Percentiles rank a stretch among this genome's conserved stretches.
Conservation (phyloP, 2,329 filamentous ascomycete species). For the Microdochium bolleyi region DNA sequence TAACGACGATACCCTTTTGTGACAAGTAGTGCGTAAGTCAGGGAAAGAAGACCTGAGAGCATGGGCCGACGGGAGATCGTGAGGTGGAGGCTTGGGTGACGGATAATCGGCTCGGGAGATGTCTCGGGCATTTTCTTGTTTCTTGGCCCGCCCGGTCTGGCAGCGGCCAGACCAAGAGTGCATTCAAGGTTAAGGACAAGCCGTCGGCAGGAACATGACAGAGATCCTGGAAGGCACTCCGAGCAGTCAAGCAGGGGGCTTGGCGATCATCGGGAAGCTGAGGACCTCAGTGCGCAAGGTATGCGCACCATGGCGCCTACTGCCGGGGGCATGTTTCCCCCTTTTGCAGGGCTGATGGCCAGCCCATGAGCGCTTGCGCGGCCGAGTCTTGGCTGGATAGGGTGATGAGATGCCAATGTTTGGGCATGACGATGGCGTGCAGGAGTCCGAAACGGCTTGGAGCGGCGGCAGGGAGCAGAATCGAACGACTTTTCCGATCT, state of each 20-base stretch:
- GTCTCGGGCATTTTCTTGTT: background rate
- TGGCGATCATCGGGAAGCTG: too few species aligned
- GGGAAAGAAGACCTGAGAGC: background rate
- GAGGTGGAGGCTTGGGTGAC: background rate
- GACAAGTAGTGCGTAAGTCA: background rate
- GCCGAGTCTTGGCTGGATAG: background rate
- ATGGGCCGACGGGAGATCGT: background rate
- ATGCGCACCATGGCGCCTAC: too few species aligned
- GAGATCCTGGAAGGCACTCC: too few species aligned
- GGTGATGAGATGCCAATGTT: background rate
- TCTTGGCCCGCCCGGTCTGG: background rate
- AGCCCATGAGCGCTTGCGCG: background rate
- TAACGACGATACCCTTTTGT: background rate
- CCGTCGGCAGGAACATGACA: background rate
- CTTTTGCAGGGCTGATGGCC: too few species aligned
- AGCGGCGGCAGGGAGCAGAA: background rate
- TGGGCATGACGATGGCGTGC: background rate
- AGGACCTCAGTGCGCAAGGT: too few species aligned
- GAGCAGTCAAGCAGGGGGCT: too few species aligned
- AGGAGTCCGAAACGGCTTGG: background rate
- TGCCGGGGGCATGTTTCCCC: too few species aligned
- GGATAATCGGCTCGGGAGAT: too few species aligned
- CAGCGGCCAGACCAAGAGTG: background rate
- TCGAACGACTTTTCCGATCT: background rate
- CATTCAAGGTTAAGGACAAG: background rate